A percentile compares a stretch with the other conserved stretches of the same genome.
Evolutionary conservation across 257 asterid species (phyloP).

Genomic region (Nicotiana attenuata): DNA sequence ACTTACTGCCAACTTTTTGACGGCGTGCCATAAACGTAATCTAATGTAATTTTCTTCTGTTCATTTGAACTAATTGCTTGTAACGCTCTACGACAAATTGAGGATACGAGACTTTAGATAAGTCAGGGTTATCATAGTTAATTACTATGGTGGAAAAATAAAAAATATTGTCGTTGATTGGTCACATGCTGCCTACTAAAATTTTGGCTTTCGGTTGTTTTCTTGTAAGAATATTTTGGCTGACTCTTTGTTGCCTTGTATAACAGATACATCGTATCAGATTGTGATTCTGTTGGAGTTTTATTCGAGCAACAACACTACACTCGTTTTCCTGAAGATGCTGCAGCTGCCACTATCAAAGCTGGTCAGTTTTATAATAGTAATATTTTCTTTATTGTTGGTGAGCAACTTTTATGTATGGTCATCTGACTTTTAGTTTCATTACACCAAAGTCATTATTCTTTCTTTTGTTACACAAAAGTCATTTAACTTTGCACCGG

Average conservation of each 20-base stretch:
- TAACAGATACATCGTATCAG: slow-evolving; percentile 76
- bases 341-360: slow-evolving; percentile 63
- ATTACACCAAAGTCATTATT: no score
- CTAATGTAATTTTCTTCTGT: not conserved
- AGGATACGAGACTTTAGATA: not conserved
- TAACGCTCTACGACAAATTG: not conserved
- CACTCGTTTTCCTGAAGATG: slow-evolving; percentile 72
- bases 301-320: slow-evolving; percentile 53
- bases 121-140: not conserved
- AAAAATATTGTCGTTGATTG: not conserved
- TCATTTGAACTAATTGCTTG: not conserved
- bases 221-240: not conserved
- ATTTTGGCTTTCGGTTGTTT: no score
- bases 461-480: no score
- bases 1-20: not conserved
- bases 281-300: slow-evolving; percentile 80
- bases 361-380: slow-evolving; percentile 40
- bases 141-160: not conserved
- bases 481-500: no score
- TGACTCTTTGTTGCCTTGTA: not conserved
- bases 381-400: no score
- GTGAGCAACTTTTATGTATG: no score
- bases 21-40: not conserved
- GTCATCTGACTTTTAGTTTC: no score
- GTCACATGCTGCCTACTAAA: not conserved